Conservation (phyloP, 1,139 yeast species). For the Taiozyma sp. region DNA sequence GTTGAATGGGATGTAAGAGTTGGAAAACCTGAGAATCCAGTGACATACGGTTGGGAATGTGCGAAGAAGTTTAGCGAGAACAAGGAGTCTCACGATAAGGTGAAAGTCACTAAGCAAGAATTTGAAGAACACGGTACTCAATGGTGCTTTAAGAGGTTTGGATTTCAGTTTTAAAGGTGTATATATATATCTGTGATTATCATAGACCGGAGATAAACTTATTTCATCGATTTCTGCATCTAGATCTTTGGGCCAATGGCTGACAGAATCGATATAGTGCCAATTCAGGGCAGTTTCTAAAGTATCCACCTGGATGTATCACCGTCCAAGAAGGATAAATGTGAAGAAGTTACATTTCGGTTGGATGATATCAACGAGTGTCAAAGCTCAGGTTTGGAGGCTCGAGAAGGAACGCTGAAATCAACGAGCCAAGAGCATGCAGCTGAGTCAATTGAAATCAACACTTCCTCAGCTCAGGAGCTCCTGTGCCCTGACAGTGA, state of each 20-base stretch:
- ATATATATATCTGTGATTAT: too few species aligned
- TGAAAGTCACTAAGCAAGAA: conserved; percentile 69
- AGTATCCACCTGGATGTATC: neutral
- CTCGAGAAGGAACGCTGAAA: neutral
- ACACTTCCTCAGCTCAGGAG: neutral
- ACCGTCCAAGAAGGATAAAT: neutral
- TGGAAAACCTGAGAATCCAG: conserved; percentile 38
- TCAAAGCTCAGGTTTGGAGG: neutral
- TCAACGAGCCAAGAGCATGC: neutral
- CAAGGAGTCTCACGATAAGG: conserved; percentile 44
- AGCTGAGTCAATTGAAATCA: neutral
- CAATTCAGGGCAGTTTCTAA: neutral
- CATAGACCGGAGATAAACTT: neutral
- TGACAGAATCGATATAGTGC: neutral
- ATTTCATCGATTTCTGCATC: neutral
- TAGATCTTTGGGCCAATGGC: neutral
- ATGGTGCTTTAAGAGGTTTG: conserved; percentile 75
- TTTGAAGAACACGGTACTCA: conserved; percentile 84
- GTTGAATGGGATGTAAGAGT: conserved; percentile 62
- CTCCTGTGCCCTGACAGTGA: conserved; percentile 58
- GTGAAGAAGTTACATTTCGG: neutral
- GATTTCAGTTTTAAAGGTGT: conserved; percentile 38
- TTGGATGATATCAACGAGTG: neutral
- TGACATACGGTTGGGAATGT: conserved; percentile 50
- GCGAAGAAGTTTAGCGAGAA: conserved; percentile 49